A percentile compares a stretch with the other conserved stretches of the same genome.
These are phyloP conservation scores for Pseudisothecium myosuroides DNA, from an alignment of 225 moss, liverwort and hornwort genomes.

Conservation along the genomic window DNA sequence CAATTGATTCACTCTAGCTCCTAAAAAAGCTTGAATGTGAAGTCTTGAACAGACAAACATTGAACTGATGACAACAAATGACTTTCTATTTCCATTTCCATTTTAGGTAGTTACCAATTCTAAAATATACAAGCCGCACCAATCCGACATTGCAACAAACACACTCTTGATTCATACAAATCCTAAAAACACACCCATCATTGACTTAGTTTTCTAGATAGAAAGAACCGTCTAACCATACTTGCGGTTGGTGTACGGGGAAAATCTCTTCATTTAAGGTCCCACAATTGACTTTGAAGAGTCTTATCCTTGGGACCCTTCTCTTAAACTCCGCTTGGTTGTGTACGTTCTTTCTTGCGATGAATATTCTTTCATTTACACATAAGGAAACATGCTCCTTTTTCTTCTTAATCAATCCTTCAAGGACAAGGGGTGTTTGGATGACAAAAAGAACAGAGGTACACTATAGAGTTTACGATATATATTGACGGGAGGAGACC, in stretches of 20 bases:
- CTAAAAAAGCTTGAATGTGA: rapidly evolving
- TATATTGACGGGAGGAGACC: rapidly evolving
- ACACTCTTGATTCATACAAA: not conserved
- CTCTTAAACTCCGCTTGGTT: rapidly evolving
- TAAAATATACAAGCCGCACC: not conserved
- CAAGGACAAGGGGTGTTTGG: rapidly evolving
- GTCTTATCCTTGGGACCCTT: rapidly evolving
- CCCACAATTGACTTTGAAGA: rapidly evolving
- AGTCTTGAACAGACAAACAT: rapidly evolving
- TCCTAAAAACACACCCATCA: rapidly evolving
- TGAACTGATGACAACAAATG: not conserved
- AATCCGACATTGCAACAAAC: not conserved
- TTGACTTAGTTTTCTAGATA: not conserved
- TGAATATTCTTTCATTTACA: not conserved
- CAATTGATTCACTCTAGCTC: not conserved
- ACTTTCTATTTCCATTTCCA: not conserved
- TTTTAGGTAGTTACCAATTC: not conserved
- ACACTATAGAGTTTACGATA: rapidly evolving
- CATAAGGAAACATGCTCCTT: rapidly evolving
- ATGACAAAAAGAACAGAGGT: rapidly evolving
- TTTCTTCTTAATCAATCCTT: rapidly evolving
- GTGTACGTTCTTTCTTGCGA: too few relatives aligned
- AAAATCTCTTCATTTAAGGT: not conserved
- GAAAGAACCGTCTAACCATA: too few relatives aligned
- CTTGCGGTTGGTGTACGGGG: rapidly evolving